Evolutionary conservation across 805 yeast genomes (phyloP).

Genomic region (Metschnikowia shivogae): DNA sequence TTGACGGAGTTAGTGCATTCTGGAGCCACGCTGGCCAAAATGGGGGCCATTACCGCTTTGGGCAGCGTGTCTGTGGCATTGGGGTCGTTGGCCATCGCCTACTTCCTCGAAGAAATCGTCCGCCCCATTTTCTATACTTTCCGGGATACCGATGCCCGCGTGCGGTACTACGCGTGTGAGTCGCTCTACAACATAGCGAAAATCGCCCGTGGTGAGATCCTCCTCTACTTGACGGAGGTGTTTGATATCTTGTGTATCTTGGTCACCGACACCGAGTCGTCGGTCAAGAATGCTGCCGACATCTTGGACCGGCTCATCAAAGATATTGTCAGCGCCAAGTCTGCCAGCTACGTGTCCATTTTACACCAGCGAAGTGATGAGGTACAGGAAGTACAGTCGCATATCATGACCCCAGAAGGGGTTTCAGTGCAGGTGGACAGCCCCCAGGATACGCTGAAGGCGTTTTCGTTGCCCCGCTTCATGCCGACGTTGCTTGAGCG

Average conservation of each 20-base stretch:
- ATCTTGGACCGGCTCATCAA: conserved; percentile 83
- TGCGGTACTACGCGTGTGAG: conserved; percentile 95
- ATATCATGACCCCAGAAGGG: conserved; percentile 53
- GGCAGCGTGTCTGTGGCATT: conserved; percentile 95
- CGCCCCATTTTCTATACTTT: conserved; percentile 94
- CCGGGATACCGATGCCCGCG: conserved; percentile 96
- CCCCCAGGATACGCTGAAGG: conserved; percentile 55
- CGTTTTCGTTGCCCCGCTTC: conserved; percentile 81
- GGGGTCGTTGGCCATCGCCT: conserved; percentile 79
- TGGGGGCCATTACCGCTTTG: conserved; percentile 92
- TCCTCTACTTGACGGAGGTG: conserved; percentile 87
- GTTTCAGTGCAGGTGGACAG: conserved; percentile 57
- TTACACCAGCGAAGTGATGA: conserved; percentile 46
- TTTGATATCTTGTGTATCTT: conserved; percentile 88
- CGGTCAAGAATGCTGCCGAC: conserved; percentile 95
- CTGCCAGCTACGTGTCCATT: conserved; percentile 78
- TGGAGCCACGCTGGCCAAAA: conserved; percentile 69
- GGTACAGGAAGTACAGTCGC: conserved; percentile 30
- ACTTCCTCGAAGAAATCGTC: conserved; percentile 76
- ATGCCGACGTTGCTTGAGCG: conserved; percentile 89
- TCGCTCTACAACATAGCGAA: conserved; percentile 93
- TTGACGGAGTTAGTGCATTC: conserved; percentile 71
- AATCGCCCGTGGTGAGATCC: conserved; percentile 91
- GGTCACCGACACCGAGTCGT: conserved; percentile 84
- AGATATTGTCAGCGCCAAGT: conserved; percentile 93